A percentile compares a stretch with the other conserved stretches of the same genome.
These are phyloP conservation scores for Phytophthora pseudosyringae DNA, from an alignment of 352 stramenopile species.

Conservation along the genomic window DNA sequence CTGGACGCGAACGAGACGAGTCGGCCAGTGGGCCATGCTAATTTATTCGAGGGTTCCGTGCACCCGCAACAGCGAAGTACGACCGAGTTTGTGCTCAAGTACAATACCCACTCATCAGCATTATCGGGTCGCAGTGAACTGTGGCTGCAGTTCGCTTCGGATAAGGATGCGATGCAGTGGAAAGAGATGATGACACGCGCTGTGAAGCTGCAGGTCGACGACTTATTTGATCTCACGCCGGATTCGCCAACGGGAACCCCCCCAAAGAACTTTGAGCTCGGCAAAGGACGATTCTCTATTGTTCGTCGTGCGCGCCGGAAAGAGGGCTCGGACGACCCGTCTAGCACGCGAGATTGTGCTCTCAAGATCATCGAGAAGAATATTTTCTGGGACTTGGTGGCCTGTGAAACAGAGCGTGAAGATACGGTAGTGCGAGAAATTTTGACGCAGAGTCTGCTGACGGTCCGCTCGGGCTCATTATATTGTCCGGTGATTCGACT, in stretches of 20 bases:
- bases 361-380: conserved; percentile 96
- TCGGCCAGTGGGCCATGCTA: conserved; percentile 74
- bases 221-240: conserved; percentile 70
- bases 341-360: conserved; percentile 63
- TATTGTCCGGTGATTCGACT: conserved; percentile 83
- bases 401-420: conserved; percentile 86
- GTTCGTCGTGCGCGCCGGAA: conserved; percentile 64
- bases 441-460: conserved; percentile 81
- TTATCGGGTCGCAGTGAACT: conserved; percentile 62
- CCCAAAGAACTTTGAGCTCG: conserved; percentile 68
- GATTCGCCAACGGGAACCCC: conserved; percentile 47
- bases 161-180: conserved; percentile 39
- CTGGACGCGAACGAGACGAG: conserved; percentile 66
- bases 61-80: conserved; percentile 56
- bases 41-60: conserved; percentile 74
- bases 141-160: conserved; percentile 65
- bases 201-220: conserved; percentile 59
- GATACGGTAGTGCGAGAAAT: conserved; percentile 88
- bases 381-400: conserved; percentile 89
- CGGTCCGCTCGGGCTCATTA: conserved; percentile 55
- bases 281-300: conserved; percentile 84
- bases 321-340: conserved; percentile 15
- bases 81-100: conserved; percentile 65
- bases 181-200: conserved; percentile 1
- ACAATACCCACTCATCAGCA: conserved; percentile 54